phyloP scores from a whole-genome alignment of 176 grass and related monocot genomes.

The Eleusine coracana region DNA sequence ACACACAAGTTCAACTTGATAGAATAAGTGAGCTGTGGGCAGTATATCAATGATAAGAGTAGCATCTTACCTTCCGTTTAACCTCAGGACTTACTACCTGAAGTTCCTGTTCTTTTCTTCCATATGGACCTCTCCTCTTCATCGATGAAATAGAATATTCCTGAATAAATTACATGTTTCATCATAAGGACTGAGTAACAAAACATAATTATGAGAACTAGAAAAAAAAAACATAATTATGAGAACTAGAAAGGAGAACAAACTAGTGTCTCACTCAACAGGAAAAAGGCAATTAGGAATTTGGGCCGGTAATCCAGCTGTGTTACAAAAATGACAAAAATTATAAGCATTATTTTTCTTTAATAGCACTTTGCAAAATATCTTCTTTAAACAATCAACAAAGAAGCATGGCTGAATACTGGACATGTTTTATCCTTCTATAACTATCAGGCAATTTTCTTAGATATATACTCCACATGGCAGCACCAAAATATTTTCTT shows the following conservation, averaged over 20 bases:
- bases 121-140: conserved; percentile 73
- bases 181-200: conserved; percentile 25
- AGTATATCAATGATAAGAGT: conserved; percentile 12
- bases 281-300: background rate
- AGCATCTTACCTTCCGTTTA: conserved; percentile 74
- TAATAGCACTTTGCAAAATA: background rate
- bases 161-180: conserved; percentile 33
- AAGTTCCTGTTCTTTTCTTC: conserved; percentile 71
- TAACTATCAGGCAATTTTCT: background rate
- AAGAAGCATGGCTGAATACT: background rate
- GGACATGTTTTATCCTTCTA: background rate
- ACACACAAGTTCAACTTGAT: conserved; percentile 28
- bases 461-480: background rate
- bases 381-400: background rate
- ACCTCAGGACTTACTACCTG: conserved; percentile 65
- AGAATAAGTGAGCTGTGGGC: conserved; percentile 9
- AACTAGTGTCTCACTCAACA: conserved; percentile 27
- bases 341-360: conserved; percentile 19
- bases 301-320: conserved; percentile 26
- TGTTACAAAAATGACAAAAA: conserved; percentile 27
- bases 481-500: background rate
- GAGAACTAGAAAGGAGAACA: conserved; percentile 30
- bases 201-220: conserved; percentile 18
- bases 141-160: conserved; percentile 81
- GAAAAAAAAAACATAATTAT: too few species aligned